Conservation (phyloP, 2,329 filamentous ascomycete genomes). For the Fusarium torreyae region DNA sequence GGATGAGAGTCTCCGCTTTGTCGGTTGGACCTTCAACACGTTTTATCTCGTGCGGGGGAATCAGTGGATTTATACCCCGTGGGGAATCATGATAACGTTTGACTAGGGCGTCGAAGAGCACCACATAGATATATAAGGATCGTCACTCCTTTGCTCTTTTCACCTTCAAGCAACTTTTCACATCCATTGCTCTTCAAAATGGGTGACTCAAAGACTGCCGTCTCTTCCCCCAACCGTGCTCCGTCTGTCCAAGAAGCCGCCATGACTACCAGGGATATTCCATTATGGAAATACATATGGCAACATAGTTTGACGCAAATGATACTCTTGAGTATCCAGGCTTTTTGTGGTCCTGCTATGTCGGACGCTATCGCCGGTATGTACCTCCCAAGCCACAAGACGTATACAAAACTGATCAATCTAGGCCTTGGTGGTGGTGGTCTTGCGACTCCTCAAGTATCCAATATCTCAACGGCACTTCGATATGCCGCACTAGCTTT, state of each 20-base stretch:
- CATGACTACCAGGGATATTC: not conserved
- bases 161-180: too few relatives aligned
- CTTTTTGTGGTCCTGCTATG: conserved; percentile 26
- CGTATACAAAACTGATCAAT: not conserved
- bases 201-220: conserved; percentile 10
- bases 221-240: not conserved
- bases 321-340: conserved; percentile 23
- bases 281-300: conserved; percentile 23
- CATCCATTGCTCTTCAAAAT: not conserved
- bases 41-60: too few relatives aligned
- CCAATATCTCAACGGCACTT: conserved; percentile 14
- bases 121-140: too few relatives aligned
- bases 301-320: conserved; percentile 21
- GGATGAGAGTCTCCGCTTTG: too few relatives aligned
- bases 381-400: rapidly evolving
- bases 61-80: too few relatives aligned
- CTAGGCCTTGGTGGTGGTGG: conserved; percentile 7
- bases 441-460: conserved; percentile 19
- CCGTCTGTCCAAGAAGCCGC: conserved; percentile 1
- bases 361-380: conserved; percentile 19
- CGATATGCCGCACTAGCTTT: conserved; percentile 20
- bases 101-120: too few relatives aligned
- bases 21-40: too few relatives aligned
- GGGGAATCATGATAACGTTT: too few relatives aligned
- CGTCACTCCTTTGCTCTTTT: too few relatives aligned